Evolutionary conservation across 106 monocot species (phyloP).

Genomic region (Dioscorea dumetorum): DNA sequence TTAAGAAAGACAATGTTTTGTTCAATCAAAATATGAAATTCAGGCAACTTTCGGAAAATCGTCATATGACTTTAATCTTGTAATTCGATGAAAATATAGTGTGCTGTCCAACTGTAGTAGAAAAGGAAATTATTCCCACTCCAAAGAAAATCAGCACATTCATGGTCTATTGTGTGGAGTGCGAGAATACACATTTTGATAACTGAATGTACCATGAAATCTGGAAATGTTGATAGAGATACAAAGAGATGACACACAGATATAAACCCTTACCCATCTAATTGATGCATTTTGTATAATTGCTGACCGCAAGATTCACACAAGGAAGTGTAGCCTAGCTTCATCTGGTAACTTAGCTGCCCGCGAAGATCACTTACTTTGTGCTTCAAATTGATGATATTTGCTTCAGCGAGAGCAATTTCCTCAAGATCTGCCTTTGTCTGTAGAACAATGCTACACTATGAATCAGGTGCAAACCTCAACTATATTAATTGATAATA

Average conservation of each 20-base stretch:
- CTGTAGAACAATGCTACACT: conserved; percentile 23
- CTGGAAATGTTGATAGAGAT: not conserved
- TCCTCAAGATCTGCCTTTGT: conserved; percentile 67
- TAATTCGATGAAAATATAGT: too few species aligned
- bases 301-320: conserved; percentile 45
- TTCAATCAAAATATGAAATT: too few species aligned
- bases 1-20: too few species aligned
- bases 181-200: not conserved
- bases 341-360: conserved; percentile 33
- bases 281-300: conserved; percentile 8
- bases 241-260: too few species aligned
- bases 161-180: not conserved
- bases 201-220: too few species aligned
- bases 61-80: too few species aligned
- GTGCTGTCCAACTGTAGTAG: not conserved
- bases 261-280: conserved; percentile 22
- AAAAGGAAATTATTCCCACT: not conserved
- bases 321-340: conserved; percentile 16
- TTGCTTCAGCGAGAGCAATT: conserved; percentile 60
- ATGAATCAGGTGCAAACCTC: conserved; percentile 2
- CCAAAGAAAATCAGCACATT: not conserved
- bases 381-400: conserved; percentile 62
- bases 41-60: too few species aligned
- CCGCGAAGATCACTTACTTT: conserved; percentile 53
- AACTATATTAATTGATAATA: conserved; percentile 3